Evolutionary conservation across 1,139 yeast species (phyloP), one percentile per base, ranked within the genome.

Genomic region (Blastobotrys buckinghamii): DNA sequence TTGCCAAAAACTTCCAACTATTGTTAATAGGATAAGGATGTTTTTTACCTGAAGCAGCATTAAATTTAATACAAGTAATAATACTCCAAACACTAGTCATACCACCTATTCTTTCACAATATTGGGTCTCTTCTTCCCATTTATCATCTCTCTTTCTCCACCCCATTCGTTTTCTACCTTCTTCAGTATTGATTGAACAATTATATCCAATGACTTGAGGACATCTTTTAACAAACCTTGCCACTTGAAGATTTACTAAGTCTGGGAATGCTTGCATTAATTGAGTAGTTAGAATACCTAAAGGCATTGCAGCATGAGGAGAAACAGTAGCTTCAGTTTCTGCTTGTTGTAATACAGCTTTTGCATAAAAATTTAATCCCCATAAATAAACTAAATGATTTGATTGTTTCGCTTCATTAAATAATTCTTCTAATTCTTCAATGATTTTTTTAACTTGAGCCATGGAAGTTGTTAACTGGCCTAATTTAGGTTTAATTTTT

Each of bases 261-360:
- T 83, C 89, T 0, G 88, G 84, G 58, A 78, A 82, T 30, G 70
- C 65, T 13, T 73, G 61, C 58, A 89, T 63, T 41, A 89, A 62
- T 39, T 74, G 71, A 27, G 77, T 64, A 0, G 94, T 72, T 39
- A 92, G 67, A 56, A 74, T 76, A 0, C 89, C 96, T 44, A 94
- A 69, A 0, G 98, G 95, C 15, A 84, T 62, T 0, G 97, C 88
- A 0, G 92, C 80, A 43, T 80, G 77, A 1, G 95, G 81, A 53
- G 84, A 79, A 0, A 86, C 95, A 6, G 85, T 76, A 12, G 88
- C 90, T 66, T 92, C 98, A 0, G 95, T 79, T 66, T 89, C 97
- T 1, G 97, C 95, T 67, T 94, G 98, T 37, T 85, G 81, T 1
- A 92, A 86, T 1, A 89, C 69, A 1, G 94, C 85, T 62, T 92